These are phyloP conservation scores for Ambrosia artemisiifolia DNA, from an alignment of 129 eudicot species.

Conservation along the genomic window DNA sequence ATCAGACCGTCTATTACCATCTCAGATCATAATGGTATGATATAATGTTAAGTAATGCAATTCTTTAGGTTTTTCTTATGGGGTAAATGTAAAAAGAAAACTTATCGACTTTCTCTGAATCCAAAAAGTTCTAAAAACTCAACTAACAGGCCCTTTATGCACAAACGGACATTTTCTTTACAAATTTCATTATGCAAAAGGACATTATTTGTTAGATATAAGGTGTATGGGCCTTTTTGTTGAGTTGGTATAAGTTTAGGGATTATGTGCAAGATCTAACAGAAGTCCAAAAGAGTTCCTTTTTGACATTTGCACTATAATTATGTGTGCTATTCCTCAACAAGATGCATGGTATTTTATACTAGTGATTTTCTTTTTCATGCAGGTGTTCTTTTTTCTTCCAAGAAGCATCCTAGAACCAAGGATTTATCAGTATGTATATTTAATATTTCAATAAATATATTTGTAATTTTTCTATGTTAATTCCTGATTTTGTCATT, in stretches of 20 bases:
- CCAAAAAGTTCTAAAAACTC: neutral
- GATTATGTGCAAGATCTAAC: neutral
- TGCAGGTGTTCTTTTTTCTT: conserved; percentile 49
- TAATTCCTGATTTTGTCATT: neutral
- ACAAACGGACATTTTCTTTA: neutral
- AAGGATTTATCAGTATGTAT: conserved; percentile 50
- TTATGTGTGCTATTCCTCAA: neutral
- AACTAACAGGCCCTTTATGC: neutral
- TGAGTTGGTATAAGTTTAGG: neutral
- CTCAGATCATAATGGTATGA: conserved; percentile 81
- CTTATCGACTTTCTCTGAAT: neutral
- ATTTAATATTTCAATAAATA: neutral
- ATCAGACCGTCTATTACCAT: conserved; percentile 85
- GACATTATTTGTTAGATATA: neutral
- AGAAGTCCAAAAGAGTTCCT: neutral
- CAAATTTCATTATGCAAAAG: neutral
- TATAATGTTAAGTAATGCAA: neutral
- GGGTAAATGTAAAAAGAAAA: neutral
- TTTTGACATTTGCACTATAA: neutral
- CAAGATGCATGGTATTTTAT: neutral
- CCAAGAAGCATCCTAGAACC: conserved; percentile 61
- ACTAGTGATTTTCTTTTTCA: neutral
- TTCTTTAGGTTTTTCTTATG: neutral
- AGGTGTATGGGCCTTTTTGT: neutral
- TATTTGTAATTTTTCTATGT: neutral